A percentile compares a stretch with the other conserved stretches of the same genome.
Conservation (phyloP, 768 basidiomycete genomes). For the Termitomyces sp. region DNA sequence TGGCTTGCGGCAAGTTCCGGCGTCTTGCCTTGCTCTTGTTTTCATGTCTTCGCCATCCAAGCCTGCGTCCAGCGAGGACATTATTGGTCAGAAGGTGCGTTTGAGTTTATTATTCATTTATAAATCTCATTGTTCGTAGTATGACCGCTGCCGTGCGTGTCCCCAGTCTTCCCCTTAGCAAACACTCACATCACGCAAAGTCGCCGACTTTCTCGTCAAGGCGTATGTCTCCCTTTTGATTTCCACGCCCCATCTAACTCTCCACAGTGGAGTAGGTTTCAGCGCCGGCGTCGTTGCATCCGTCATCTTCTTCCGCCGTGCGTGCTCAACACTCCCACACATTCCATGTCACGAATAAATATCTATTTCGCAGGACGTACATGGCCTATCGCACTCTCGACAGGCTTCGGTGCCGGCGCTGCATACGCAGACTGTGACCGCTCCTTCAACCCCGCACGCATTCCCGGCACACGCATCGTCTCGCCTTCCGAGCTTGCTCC, state of each 20-base stretch:
- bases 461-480: conserved; percentile 78
- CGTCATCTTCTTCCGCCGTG: conserved; percentile 88
- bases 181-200: conserved; percentile 23
- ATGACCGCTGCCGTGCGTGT: conserved; percentile 80
- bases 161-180: neutral
- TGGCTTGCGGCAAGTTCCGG: conserved; percentile 28
- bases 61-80: conserved; percentile 82
- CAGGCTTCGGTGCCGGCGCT: conserved; percentile 82
- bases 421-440: conserved; percentile 93
- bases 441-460: conserved; percentile 85
- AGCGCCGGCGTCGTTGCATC: conserved; percentile 85
- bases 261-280: conserved; percentile 75
- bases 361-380: conserved; percentile 59
- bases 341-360: conserved; percentile 1
- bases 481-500: conserved; percentile 26
- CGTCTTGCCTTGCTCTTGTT: conserved; percentile 3
- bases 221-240: conserved; percentile 44
- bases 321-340: conserved; percentile 27
- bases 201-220: conserved; percentile 84
- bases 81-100: conserved; percentile 83
- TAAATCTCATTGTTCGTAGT: conserved; percentile 37
- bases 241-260: conserved; percentile 6
- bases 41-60: conserved; percentile 50
- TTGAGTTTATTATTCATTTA: neutral
- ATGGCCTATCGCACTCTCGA: conserved; percentile 85